Conservation (phyloP, 2,329 filamentous ascomycete genomes). For the Fusarium metavorans region DNA sequence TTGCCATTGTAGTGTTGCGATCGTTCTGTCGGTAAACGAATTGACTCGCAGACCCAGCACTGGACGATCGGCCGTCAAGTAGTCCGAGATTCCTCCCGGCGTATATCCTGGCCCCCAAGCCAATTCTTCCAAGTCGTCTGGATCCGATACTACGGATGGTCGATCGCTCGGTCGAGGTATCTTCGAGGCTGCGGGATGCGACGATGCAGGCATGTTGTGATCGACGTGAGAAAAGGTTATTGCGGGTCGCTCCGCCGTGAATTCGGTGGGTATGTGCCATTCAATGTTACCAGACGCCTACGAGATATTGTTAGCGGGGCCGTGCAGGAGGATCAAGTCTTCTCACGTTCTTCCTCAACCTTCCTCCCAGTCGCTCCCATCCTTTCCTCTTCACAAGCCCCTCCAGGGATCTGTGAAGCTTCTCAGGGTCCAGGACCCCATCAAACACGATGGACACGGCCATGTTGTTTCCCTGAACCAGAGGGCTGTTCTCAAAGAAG, state of each 20-base stretch:
- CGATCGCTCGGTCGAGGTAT: slow-evolving; percentile 1
- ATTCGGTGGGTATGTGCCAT: slow-evolving; percentile 26
- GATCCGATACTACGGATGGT: slow-evolving; percentile 18
- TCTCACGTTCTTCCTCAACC: slow-evolving; percentile 26
- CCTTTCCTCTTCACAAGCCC: slow-evolving; percentile 13
- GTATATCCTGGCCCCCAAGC: slow-evolving; percentile 16
- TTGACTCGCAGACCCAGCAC: slow-evolving; percentile 14
- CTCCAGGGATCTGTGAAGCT: slow-evolving; percentile 7
- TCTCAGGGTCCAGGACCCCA: slow-evolving; percentile 21
- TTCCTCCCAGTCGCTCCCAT: slow-evolving; percentile 23
- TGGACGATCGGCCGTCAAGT: slow-evolving; percentile 10
- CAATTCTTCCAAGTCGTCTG: slow-evolving; percentile 19
- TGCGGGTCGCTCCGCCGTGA: slow-evolving; percentile 15
- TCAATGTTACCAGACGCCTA: slow-evolving; percentile 20
- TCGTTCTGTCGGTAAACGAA: slow-evolving; percentile 22
- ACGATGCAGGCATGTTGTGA: slow-evolving; percentile 3
- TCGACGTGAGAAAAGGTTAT: slow-evolving; percentile 10
- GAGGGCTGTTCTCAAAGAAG: slow-evolving; percentile 25
- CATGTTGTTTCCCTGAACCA: slow-evolving; percentile 24
- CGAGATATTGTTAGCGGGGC: background rate
- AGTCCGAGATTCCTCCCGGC: slow-evolving; percentile 14
- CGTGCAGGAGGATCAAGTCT: background rate
- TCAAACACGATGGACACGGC: slow-evolving; percentile 30
- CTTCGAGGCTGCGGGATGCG: slow-evolving; percentile 11
- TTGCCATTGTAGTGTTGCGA: slow-evolving; percentile 12